These are phyloP conservation scores for Paramecium biaurelia DNA, from an alignment of 73 alveolate genomes.

Conservation along the genomic window DNA sequence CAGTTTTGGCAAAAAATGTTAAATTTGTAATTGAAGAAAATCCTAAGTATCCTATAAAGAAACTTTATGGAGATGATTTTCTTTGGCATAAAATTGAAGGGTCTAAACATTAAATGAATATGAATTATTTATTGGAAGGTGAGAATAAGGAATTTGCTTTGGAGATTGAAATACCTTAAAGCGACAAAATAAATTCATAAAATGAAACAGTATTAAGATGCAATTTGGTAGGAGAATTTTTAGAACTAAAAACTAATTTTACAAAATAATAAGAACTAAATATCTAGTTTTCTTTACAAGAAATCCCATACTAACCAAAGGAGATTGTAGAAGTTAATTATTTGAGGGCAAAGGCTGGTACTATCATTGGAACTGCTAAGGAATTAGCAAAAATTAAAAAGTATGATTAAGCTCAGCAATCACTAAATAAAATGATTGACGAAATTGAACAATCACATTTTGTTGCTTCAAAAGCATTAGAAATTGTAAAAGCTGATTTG, in stretches of 20 bases:
- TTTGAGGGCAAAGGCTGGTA: conserved; percentile 36
- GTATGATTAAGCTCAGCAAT: not conserved
- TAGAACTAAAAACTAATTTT: not conserved
- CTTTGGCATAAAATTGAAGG: not conserved
- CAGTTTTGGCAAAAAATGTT: conserved; percentile 65
- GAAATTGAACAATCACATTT: not conserved
- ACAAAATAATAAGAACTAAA: not conserved
- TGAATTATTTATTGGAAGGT: not conserved
- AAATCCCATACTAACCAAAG: not conserved
- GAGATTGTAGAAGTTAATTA: not conserved
- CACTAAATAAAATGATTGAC: conserved; percentile 5
- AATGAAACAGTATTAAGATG: not conserved
- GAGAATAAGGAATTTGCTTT: conserved; percentile 22
- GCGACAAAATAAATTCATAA: not conserved
- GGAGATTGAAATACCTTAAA: not conserved
- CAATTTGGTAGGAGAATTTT: not conserved
- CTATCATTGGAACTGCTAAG: not conserved
- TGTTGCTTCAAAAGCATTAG: not conserved
- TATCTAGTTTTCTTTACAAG: not conserved
- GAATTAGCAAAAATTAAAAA: conserved; percentile 2
- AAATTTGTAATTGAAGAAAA: conserved; percentile 27
- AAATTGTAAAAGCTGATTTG: not conserved
- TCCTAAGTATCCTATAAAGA: not conserved
- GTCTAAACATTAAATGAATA: not conserved
- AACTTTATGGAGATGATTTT: conserved; percentile 41